These are phyloP conservation scores for Vaccinium macrocarpon DNA, from an alignment of 148 eudicot genomes.

Conservation along the genomic window DNA sequence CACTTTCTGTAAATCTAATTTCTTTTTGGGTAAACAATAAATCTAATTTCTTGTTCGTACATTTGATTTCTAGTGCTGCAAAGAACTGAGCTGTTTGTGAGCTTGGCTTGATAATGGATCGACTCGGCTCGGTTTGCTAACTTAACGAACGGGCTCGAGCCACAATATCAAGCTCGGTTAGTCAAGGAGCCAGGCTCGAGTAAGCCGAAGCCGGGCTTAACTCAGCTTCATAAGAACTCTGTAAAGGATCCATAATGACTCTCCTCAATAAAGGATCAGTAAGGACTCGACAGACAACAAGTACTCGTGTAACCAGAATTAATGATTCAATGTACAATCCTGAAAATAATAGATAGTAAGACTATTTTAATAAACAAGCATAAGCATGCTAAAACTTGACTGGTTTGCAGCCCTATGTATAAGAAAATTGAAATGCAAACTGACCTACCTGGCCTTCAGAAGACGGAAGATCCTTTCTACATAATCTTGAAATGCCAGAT, in stretches of 20 bases:
- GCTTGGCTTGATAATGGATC: neutral
- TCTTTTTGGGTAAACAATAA: neutral
- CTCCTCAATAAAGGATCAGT: neutral
- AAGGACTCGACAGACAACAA: neutral
- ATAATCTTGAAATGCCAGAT: slow-evolving; percentile 6
- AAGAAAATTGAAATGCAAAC: neutral
- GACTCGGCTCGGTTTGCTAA: neutral
- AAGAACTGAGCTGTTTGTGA: neutral
- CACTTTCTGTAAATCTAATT: neutral
- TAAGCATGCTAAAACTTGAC: too few relatives aligned
- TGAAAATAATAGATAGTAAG: neutral
- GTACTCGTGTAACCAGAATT: neutral
- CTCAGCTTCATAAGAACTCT: neutral
- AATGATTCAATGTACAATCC: neutral
- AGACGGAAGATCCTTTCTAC: slow-evolving; percentile 11
- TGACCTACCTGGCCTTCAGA: slow-evolving; percentile 17
- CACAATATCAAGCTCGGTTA: neutral
- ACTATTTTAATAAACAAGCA: too few relatives aligned
- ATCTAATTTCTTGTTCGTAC: neutral
- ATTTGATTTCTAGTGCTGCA: neutral
- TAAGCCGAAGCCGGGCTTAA: neutral
- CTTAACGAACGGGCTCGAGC: neutral
- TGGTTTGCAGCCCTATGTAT: neutral
- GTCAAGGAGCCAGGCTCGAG: neutral
- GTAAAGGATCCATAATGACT: neutral